Percentiles rank a stretch among this genome's conserved stretches.
These are phyloP conservation scores for Dioscorea zingiberensis DNA, from an alignment of 106 monocot species.

Conservation along the genomic window DNA sequence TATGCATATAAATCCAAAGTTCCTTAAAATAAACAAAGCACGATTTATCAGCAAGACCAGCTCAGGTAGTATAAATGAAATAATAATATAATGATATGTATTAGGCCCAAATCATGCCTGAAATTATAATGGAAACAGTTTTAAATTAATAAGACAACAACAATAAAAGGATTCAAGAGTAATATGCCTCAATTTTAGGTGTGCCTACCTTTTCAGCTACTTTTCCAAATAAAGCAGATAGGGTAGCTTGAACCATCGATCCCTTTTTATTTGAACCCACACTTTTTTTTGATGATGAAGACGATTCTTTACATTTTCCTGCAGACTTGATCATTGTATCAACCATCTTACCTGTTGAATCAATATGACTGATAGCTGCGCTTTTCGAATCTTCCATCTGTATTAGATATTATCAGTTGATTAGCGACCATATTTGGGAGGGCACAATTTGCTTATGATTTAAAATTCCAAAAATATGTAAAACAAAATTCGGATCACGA, in stretches of 20 bases:
- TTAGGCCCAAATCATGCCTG: no score
- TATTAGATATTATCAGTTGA: conserved; percentile 34
- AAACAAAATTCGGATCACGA: no score
- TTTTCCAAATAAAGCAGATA: conserved; percentile 73
- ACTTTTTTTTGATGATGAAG: conserved; percentile 11
- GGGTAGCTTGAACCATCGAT: conserved; percentile 54
- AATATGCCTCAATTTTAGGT: background rate
- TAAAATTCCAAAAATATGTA: no score
- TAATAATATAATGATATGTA: background rate
- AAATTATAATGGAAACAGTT: background rate
- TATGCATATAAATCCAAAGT: background rate
- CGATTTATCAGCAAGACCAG: background rate
- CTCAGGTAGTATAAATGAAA: background rate
- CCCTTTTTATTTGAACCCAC: conserved; percentile 37
- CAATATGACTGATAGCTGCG: conserved; percentile 11
- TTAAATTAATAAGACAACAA: background rate
- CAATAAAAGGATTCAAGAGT: background rate
- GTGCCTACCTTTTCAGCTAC: conserved; percentile 45
- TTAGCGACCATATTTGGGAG: no score
- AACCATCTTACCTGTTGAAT: conserved; percentile 8
- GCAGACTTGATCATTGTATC: conserved; percentile 5
- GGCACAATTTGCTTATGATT: no score
- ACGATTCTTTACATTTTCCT: conserved; percentile 18
- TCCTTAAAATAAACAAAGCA: background rate
- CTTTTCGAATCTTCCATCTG: conserved; percentile 18